Percentiles rank a stretch among this genome's conserved stretches.
These are phyloP conservation scores for Arabis hirsuta DNA, from an alignment of 345 rosid species.

Conservation along the genomic window DNA sequence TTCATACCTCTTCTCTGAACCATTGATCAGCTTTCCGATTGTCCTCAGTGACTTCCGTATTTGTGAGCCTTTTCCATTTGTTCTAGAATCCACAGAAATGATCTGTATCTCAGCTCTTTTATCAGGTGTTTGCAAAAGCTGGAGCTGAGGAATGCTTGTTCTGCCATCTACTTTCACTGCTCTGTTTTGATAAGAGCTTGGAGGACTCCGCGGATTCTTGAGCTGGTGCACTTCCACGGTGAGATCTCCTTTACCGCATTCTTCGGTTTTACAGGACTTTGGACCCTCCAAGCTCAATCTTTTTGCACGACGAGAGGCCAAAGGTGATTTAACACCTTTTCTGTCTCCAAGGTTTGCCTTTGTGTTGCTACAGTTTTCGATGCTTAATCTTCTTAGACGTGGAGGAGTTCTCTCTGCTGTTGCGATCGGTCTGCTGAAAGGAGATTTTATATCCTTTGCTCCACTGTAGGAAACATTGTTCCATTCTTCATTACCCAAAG, in stretches of 20 bases:
- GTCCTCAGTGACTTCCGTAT: conserved; percentile 81
- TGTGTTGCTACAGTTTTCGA: conserved; percentile 49
- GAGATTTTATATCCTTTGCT: conserved; percentile 54
- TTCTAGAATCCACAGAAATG: conserved; percentile 51
- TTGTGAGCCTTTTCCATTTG: conserved; percentile 71
- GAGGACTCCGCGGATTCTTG: conserved; percentile 62
- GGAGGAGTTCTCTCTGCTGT: conserved; percentile 73
- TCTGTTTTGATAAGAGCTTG: conserved; percentile 51
- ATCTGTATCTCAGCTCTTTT: conserved; percentile 54
- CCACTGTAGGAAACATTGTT: conserved; percentile 42
- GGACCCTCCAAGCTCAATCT: conserved; percentile 77
- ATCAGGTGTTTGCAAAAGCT: conserved; percentile 67
- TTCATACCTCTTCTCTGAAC: conserved; percentile 76
- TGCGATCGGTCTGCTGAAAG: conserved; percentile 40
- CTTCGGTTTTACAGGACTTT: conserved; percentile 47
- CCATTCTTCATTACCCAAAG: conserved; percentile 62
- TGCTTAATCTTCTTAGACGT: conserved; percentile 59
- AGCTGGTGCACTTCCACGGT: conserved; percentile 38
- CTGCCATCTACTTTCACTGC: conserved; percentile 50
- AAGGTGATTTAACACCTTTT: conserved; percentile 58
- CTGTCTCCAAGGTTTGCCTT: conserved; percentile 55
- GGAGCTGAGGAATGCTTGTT: conserved; percentile 57
- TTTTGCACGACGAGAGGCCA: conserved; percentile 50
- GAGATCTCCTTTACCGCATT: conserved; percentile 41
- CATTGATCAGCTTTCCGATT: conserved; percentile 84